These are phyloP conservation scores for Penicillium sp. DNA, from an alignment of 2,329 filamentous ascomycete species.

Conservation along the genomic window DNA sequence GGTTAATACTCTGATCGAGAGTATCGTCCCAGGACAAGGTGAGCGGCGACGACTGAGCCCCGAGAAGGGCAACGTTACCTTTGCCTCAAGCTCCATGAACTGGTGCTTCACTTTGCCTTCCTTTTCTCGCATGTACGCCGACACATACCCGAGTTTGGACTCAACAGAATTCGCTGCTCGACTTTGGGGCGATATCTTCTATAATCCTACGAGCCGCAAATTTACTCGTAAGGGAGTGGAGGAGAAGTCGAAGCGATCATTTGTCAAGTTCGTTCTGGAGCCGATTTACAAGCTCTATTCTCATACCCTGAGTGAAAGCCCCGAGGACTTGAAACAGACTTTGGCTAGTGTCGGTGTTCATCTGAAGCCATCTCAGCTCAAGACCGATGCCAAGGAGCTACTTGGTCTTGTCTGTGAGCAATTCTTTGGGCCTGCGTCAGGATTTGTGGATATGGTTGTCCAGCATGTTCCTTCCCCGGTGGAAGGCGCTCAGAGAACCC, in stretches of 20 bases:
- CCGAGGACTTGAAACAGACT: slow-evolving; percentile 78
- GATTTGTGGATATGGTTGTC: slow-evolving; percentile 94
- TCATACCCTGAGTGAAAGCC: slow-evolving; percentile 88
- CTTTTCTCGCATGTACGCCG: slow-evolving; percentile 94
- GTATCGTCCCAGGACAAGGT: slow-evolving; percentile 76
- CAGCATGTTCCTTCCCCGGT: slow-evolving; percentile 85
- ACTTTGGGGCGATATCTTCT: slow-evolving; percentile 96
- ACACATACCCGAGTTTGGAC: slow-evolving; percentile 81
- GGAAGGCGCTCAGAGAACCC: slow-evolving; percentile 71
- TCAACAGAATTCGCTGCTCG: slow-evolving; percentile 78
- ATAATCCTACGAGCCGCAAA: slow-evolving; percentile 83
- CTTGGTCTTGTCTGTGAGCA: slow-evolving; percentile 89
- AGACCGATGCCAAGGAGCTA: slow-evolving; percentile 82
- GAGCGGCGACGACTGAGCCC: slow-evolving; percentile 82
- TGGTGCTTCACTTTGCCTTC: slow-evolving; percentile 96
- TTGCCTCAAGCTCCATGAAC: slow-evolving; percentile 87
- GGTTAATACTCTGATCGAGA: slow-evolving; percentile 94
- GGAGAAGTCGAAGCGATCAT: slow-evolving; percentile 77
- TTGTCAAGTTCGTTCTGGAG: slow-evolving; percentile 92
- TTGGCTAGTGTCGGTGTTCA: slow-evolving; percentile 77
- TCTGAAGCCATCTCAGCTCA: slow-evolving; percentile 91
- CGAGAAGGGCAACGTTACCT: slow-evolving; percentile 97
- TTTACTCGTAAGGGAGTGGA: slow-evolving; percentile 89
- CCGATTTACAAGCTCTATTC: slow-evolving; percentile 98
- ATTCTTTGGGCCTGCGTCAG: slow-evolving; percentile 87